Evolutionary conservation across 208 protist genomes (phyloP).

Genomic region (Blechomonas ayalai): DNA sequence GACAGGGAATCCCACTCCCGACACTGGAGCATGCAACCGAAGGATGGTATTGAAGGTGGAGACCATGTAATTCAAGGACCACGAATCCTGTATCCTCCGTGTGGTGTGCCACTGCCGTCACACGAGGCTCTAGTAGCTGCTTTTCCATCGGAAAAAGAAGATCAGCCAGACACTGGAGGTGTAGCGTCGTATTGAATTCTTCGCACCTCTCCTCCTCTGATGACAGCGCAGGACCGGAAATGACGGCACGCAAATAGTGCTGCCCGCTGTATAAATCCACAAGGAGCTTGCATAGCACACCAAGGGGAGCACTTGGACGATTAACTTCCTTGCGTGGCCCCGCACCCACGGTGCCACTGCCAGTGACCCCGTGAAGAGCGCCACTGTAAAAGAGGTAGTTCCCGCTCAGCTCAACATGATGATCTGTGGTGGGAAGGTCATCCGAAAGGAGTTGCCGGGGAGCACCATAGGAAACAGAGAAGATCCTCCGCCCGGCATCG

Average conservation of each 20-base stretch:
- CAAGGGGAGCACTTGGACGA: slow-evolving; percentile 17
- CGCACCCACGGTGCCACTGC: no score
- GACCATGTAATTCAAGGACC: slow-evolving; percentile 17
- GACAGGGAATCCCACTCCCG: slow-evolving; percentile 1
- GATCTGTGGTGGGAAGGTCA: no score
- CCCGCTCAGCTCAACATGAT: slow-evolving; percentile 26
- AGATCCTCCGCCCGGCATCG: slow-evolving; percentile 9
- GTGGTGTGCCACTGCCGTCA: slow-evolving; percentile 12
- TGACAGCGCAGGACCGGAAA: slow-evolving; percentile 6
- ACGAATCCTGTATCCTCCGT: slow-evolving; percentile 19
- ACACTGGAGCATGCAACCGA: slow-evolving; percentile 13
- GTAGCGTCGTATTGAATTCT: slow-evolving; percentile 7
- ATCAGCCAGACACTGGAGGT: slow-evolving; percentile 12
- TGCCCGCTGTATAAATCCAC: slow-evolving; percentile 1
- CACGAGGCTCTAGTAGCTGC: slow-evolving; percentile 14
- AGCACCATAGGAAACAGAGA: slow-evolving; percentile 55
- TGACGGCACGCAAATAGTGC: slow-evolving; percentile 4
- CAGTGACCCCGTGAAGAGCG: not conserved
- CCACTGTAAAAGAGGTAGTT: slow-evolving; percentile 34
- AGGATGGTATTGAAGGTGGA: slow-evolving; percentile 36
- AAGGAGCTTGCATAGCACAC: slow-evolving; percentile 10
- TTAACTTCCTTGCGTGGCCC: not conserved
- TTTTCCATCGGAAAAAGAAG: slow-evolving; percentile 7
- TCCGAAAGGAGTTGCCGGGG: slow-evolving; percentile 20
- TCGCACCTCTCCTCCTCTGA: slow-evolving; percentile 11